Evolutionary conservation across 2,329 filamentous ascomycete genomes (phyloP), one percentile per base, ranked within the genome.

Genomic region (Fusarium duplospermum): DNA sequence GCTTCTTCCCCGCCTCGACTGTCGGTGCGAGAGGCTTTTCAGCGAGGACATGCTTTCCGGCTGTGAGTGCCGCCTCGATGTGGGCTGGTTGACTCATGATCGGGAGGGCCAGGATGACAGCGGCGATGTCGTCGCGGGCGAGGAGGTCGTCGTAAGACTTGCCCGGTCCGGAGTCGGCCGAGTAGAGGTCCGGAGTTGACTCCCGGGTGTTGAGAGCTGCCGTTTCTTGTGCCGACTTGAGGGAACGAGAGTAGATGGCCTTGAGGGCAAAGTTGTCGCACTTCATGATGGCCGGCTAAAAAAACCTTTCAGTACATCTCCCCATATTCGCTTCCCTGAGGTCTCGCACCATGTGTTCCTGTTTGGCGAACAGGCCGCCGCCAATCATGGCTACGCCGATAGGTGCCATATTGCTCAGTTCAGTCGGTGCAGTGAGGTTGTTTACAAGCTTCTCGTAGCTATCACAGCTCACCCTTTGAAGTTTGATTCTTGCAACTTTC

Each of bases 11-110:
- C 2, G 79, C 77, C 2, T 84, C 83, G 10, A 92, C 82, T 73
- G 92, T 89, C 73, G 89, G 87, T 4, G 89, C 91, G 45, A 93
- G 86, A 36, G 92, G 92, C 82, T 93, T 93, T 82, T 93, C 92
- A 18, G 89, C 89, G 4, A 93, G 84, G 9, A 93, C 91, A 78
- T 93, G 91, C 81, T 93, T 94, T 29, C 91, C 90, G 1, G 90
- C 91, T n/a, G 82, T 78, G 20, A 93, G 83, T 0, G 89, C 89
- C 70, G 87, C 85, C 70, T 88, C 85, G 76, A 93, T 88, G 75
- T 88, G 87, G 14, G 81, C 81, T 3, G 91, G 89, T 79, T 93
- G 91, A 40, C 83, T 83, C 57, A 86, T 78, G 78, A 93, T 93
- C 36, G 92, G 91, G 40, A 93, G 84, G n/a, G 86, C 88, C 61